Evolutionary conservation across 1,139 yeast genomes (phyloP).

Genomic region (Hanseniaspora uvarum): DNA sequence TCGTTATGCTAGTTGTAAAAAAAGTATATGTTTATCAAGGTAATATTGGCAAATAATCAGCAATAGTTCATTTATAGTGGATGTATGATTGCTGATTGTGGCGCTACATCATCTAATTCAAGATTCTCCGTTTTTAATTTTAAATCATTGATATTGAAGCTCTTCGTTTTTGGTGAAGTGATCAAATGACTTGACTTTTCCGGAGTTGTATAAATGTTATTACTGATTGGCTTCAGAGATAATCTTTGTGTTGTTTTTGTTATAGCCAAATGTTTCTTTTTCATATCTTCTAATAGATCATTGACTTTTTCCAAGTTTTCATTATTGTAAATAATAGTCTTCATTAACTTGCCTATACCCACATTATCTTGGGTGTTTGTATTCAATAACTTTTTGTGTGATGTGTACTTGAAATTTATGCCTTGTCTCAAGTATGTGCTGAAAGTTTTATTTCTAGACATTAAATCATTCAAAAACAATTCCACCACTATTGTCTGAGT

Average conservation of each 20-base stretch:
- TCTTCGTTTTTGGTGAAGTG: background rate
- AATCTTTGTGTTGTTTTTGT: conserved; percentile 9
- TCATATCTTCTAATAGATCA: conserved; percentile 3
- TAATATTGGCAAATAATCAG: background rate
- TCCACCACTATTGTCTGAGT: background rate
- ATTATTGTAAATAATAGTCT: background rate
- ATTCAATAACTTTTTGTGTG: background rate
- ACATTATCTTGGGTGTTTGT: background rate
- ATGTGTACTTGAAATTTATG: background rate
- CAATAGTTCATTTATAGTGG: background rate
- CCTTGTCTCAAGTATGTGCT: background rate
- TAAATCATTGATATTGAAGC: background rate
- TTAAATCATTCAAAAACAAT: background rate
- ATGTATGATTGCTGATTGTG: conserved; percentile 6
- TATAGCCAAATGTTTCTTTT: background rate
- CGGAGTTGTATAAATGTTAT: conserved; percentile 10
- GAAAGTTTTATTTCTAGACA: background rate
- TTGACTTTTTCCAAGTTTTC: conserved; percentile 2
- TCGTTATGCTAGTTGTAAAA: too few relatives aligned
- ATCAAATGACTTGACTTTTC: background rate
- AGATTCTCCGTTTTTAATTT: conserved; percentile 5
- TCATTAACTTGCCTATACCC: background rate
- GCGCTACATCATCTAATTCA: background rate
- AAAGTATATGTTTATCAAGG: background rate
- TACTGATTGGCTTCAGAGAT: background rate